Conservation (phyloP, 441 rosid genomes). For the Pelargonium australe region DNA sequence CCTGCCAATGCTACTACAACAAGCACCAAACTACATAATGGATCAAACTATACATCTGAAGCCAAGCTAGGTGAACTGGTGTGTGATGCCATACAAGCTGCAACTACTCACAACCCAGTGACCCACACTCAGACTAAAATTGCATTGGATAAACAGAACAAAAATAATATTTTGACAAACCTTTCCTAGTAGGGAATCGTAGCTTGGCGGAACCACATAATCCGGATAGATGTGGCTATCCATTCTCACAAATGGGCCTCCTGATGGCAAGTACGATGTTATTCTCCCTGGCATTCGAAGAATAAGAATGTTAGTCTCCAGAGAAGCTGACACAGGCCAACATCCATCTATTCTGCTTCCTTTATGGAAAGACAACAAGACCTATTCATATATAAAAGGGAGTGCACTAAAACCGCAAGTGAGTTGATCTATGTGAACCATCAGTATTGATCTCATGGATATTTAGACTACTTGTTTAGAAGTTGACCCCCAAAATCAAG, state of each 20-base stretch:
- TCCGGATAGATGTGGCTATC: conserved; percentile 96
- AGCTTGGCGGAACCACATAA: conserved; percentile 96
- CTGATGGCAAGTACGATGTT: conserved; percentile 87
- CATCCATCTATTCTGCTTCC: no score
- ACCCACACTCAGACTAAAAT: background rate
- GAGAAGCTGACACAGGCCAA: no score
- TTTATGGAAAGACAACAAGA: no score
- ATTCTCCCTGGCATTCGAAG: conserved; percentile 63
- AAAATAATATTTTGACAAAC: conserved; percentile 32
- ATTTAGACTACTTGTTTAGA: no score
- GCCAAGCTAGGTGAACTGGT: background rate
- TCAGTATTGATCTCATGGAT: no score
- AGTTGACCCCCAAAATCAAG: no score
- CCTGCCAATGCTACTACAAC: background rate
- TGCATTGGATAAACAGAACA: conserved; percentile 9
- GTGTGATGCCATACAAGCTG: background rate
- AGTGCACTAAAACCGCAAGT: no score
- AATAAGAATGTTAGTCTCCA: background rate
- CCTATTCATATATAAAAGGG: no score
- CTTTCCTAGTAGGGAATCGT: conserved; percentile 95
- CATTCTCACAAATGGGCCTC: conserved; percentile 98
- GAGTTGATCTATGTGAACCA: no score
- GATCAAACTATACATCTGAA: background rate
- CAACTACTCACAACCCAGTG: background rate
- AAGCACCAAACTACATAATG: background rate